Evolutionary conservation across 1,284 basidiomycete genomes (phyloP).

Genomic region (Ceratobasidium theobromae): DNA sequence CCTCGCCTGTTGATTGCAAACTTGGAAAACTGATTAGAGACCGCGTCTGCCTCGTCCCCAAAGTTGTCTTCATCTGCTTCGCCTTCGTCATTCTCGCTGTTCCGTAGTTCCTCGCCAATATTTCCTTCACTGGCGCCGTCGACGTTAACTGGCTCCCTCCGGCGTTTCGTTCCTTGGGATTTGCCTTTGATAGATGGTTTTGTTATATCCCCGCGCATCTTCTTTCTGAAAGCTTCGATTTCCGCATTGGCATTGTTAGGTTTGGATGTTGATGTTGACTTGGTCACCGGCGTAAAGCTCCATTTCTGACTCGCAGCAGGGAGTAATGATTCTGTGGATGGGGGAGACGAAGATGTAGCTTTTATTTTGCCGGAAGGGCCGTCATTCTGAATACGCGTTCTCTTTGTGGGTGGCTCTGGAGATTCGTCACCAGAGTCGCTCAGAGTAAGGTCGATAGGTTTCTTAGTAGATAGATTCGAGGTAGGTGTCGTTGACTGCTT

Average conservation of each 20-base stretch:
- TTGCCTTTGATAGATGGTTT: constrained; percentile 31
- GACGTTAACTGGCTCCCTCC: constrained; percentile 1
- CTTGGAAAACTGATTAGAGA: not conserved
- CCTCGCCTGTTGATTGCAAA: constrained; percentile 11
- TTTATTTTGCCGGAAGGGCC: not conserved
- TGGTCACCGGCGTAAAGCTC: constrained; percentile 1
- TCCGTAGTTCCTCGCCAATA: constrained; percentile 22
- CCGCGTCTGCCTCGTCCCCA: constrained; percentile 31
- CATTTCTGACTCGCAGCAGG: constrained; percentile 8
- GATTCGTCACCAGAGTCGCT: constrained; percentile 20
- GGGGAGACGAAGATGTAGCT: not conserved
- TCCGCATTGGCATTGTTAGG: constrained; percentile 13
- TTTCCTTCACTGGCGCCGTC: constrained; percentile 12
- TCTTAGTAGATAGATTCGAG: not conserved
- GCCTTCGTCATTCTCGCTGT: constrained; percentile 22
- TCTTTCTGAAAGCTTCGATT: constrained; percentile 33
- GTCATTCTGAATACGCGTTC: not conserved
- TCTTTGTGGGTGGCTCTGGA: constrained; percentile 8
- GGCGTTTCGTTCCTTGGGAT: not conserved
- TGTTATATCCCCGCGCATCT: constrained; percentile 49
- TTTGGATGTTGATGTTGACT: not conserved
- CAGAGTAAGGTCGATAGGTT: constrained; percentile 16
- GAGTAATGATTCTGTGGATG: constrained; percentile 3
- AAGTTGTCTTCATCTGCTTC: constrained; percentile 32
- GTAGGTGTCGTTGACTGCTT: not conserved